Conservation (phyloP, 371 early-diverging fungal genomes). For the Rhizopus delemar region DNA sequence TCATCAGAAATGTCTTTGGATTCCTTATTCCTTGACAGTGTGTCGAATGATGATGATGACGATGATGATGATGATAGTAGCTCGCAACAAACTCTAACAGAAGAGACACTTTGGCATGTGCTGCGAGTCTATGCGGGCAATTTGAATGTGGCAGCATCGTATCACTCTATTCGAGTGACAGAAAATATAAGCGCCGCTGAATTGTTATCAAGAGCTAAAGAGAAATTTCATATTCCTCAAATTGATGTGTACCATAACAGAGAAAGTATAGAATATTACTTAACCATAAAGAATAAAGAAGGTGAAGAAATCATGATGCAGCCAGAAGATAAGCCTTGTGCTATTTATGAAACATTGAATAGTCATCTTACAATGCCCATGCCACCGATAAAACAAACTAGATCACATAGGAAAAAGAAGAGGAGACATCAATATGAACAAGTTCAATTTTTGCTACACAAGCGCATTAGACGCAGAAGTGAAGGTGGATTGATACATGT, state of each 20-base stretch:
- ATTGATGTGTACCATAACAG: constrained; percentile 23
- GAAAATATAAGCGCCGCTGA: constrained; percentile 45
- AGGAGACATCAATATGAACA: constrained; percentile 1
- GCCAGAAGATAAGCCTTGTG: constrained; percentile 51
- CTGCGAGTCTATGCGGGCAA: constrained; percentile 54
- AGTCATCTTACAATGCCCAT: constrained; percentile 54
- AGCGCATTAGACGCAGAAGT: constrained; percentile 44
- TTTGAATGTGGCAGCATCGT: constrained; percentile 52
- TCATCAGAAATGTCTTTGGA: constrained; percentile 24
- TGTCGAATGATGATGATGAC: neutral
- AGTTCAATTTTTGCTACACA: constrained; percentile 45
- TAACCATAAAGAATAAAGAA: constrained; percentile 44
- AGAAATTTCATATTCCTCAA: constrained; percentile 46
- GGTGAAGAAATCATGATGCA: constrained; percentile 39
- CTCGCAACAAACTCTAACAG: neutral
- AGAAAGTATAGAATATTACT: constrained; percentile 46
- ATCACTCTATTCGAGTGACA: constrained; percentile 54
- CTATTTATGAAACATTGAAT: constrained; percentile 54
- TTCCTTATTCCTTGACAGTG: constrained; percentile 8
- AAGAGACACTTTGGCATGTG: constrained; percentile 8
- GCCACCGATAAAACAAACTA: constrained; percentile 27
- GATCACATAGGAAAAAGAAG: constrained; percentile 13
- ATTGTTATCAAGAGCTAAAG: constrained; percentile 43
- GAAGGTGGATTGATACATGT: constrained; percentile 30
- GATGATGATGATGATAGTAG: neutral